Evolutionary conservation across 2,329 filamentous ascomycete species (phyloP), one percentile per base, ranked within the genome.

Genomic region (Boeremia lycopersici): DNA sequence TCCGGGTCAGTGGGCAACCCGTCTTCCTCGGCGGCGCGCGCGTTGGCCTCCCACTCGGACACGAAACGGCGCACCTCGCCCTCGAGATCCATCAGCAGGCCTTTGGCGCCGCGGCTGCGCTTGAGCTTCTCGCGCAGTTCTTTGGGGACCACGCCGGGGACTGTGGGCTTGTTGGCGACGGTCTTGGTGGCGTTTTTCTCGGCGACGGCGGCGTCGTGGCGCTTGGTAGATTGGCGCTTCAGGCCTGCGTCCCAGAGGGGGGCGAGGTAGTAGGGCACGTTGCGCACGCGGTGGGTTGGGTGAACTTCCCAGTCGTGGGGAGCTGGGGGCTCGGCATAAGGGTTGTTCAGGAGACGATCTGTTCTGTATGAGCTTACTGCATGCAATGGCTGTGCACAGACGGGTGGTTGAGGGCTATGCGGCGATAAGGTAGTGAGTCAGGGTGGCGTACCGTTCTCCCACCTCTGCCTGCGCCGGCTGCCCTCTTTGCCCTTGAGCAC

Each of bases 401-500:
- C 11, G 8, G 25, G 23, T 41, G 12, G 9, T n/a, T 15, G 23
- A 15, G 3, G 23, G 38, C 19, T 23, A 23, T 41, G 19, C 17
- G 6, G 19, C 38, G 10, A 19, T 4, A 11, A 13, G 19, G 26
- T 26, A 30, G 35, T 44, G 43, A 35, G 39, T 39, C 38, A 54
- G 41, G 48, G 45, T 48, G 23, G 38, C 47, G 48, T 72, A 96
- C 91, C 90, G 75, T 98, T 99, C 80, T 99, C 95, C 92, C 93
- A 98, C 51, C 93, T 84, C 66, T 93, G 88, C 44, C 93, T 83
- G 68, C 93, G 87, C 31, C 93, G 85, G 66, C 86, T 93, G 30
- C 93, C 93, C 75, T 97, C 92, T 64, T 96, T 96, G 52, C 93
- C 93, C 78, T 92, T 96, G 29, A 95, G 80, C 47, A 96, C 71